Evolutionary conservation across 2,329 filamentous ascomycete species (phyloP).

Genomic region (Phyllosticta citriasiana): DNA sequence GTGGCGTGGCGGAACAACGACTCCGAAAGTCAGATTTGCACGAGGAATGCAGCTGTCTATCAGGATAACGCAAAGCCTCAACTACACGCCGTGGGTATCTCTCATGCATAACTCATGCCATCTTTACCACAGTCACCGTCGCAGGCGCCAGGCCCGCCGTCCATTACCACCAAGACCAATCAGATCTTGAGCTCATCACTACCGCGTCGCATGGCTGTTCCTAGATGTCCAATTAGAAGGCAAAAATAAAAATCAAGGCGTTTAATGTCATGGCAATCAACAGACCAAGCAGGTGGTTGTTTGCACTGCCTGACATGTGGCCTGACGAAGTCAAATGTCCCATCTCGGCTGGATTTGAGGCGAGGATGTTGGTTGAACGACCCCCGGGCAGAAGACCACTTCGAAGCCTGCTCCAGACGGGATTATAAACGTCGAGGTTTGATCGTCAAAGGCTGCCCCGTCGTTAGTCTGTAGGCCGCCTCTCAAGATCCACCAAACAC

Average conservation of each 20-base stretch:
- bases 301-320: background rate
- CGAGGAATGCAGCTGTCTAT: background rate
- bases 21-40: background rate
- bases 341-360: constrained; percentile 26
- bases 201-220: background rate
- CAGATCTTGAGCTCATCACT: background rate
- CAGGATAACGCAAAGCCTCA: background rate
- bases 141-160: background rate
- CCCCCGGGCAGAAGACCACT: constrained; percentile 65
- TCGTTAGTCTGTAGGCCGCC: background rate
- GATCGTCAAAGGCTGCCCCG: constrained; percentile 45
- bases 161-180: background rate
- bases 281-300: constrained; percentile 6
- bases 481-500: constrained; percentile 28
- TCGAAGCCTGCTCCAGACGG: constrained; percentile 64
- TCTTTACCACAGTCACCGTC: background rate
- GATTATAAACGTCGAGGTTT: constrained; percentile 48
- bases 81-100: background rate
- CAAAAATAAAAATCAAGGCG: background rate
- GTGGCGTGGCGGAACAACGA: background rate
- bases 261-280: constrained; percentile 7
- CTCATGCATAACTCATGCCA: background rate
- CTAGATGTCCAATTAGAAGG: constrained; percentile 2
- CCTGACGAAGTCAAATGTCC: constrained; percentile 18
- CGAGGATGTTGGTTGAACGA: constrained; percentile 39